These are phyloP conservation scores for Coleophoma eucalyptorum DNA, from an alignment of 2,329 filamentous ascomycete genomes.

Conservation along the genomic window DNA sequence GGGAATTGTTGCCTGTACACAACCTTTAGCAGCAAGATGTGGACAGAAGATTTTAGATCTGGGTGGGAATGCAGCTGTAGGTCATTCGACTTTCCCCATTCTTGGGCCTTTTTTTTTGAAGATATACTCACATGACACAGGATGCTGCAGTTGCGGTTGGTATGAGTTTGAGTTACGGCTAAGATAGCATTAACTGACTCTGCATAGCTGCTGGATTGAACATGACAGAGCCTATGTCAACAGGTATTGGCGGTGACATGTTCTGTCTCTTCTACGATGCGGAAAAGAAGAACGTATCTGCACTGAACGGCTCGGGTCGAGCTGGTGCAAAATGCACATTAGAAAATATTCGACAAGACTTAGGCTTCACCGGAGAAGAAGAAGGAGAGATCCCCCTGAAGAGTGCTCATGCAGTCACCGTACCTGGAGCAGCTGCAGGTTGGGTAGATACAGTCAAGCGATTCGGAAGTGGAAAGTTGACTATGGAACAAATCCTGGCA, in stretches of 20 bases:
- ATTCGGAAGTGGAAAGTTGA: constrained; percentile 85
- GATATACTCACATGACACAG: constrained; percentile 37
- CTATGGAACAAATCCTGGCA: constrained; percentile 69
- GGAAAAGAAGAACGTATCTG: constrained; percentile 73
- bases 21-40: constrained; percentile 84
- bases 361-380: constrained; percentile 59
- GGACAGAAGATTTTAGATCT: constrained; percentile 80
- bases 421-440: constrained; percentile 86
- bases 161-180: constrained; percentile 33
- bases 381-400: constrained; percentile 63
- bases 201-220: constrained; percentile 78
- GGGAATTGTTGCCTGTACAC: constrained; percentile 85
- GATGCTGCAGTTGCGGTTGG: constrained; percentile 94
- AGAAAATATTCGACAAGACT: constrained; percentile 63
- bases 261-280: constrained; percentile 93
- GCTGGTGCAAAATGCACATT: constrained; percentile 66
- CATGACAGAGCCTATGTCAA: constrained; percentile 88
- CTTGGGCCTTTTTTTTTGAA: no score
- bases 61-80: constrained; percentile 89
- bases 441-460: constrained; percentile 87
- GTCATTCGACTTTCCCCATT: constrained; percentile 26
- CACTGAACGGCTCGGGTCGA: constrained; percentile 91
- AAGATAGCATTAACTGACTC: neutral
- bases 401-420: constrained; percentile 78
- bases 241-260: constrained; percentile 95